These are phyloP conservation scores for Rasamsonia emersonii DNA, from an alignment of 2,329 filamentous ascomycete genomes.

Conservation along the genomic window DNA sequence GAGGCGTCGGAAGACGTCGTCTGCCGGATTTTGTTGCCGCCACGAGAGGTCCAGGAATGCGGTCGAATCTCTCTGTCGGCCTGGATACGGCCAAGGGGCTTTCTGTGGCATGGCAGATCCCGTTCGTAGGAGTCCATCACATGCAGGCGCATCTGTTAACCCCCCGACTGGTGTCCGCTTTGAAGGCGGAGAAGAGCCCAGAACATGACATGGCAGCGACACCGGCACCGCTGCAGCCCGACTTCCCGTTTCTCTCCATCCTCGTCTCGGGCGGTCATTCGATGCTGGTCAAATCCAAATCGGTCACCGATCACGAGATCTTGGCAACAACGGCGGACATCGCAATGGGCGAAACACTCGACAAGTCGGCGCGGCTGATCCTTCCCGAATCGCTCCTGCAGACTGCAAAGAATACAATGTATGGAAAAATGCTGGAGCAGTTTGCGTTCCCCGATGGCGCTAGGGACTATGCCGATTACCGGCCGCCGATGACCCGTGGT, in stretches of 20 bases:
- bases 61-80: constrained; percentile 65
- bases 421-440: constrained; percentile 67
- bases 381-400: constrained; percentile 55
- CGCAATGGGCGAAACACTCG: constrained; percentile 81
- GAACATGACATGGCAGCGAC: neutral
- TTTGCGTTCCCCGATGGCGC: constrained; percentile 60
- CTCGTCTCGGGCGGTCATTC: constrained; percentile 92
- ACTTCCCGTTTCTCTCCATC: constrained; percentile 78
- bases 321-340: constrained; percentile 68
- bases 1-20: constrained; percentile 18
- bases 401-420: constrained; percentile 58
- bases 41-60: constrained; percentile 86
- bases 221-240: constrained; percentile 19
- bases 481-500: constrained; percentile 48
- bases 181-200: constrained; percentile 26
- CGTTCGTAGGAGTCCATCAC: constrained; percentile 81
- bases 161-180: constrained; percentile 62
- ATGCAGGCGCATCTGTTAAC: constrained; percentile 97
- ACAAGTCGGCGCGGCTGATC: constrained; percentile 74
- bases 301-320: constrained; percentile 61
- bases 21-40: constrained; percentile 78
- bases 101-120: constrained; percentile 71
- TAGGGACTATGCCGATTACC: constrained; percentile 42
- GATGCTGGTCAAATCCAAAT: constrained; percentile 66
- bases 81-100: constrained; percentile 81